phyloP scores from a whole-genome alignment of 2,329 filamentous ascomycete species.

The Coccinonectria pachysandricola region DNA sequence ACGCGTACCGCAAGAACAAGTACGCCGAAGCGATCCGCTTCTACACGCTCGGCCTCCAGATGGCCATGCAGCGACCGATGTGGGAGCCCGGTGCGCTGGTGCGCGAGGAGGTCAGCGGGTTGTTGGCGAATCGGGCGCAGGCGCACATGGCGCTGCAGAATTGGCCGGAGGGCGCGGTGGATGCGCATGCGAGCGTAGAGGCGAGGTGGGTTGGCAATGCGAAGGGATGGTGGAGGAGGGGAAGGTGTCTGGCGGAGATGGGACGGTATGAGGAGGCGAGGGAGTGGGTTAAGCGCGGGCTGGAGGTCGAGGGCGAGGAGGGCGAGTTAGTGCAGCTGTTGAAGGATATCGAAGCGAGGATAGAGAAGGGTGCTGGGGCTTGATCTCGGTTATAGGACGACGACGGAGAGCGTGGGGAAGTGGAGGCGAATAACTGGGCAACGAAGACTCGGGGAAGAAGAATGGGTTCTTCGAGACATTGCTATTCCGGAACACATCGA shows the following conservation, averaged over 20 bases:
- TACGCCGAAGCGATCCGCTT: conserved; percentile 67
- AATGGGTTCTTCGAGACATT: too few species aligned
- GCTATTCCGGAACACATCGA: too few species aligned
- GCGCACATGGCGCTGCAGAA: conserved; percentile 71
- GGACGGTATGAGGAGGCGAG: conserved; percentile 70
- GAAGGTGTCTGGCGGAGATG: conserved; percentile 85
- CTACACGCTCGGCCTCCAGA: conserved; percentile 79
- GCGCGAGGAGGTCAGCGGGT: conserved; percentile 68
- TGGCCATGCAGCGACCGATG: conserved; percentile 69
- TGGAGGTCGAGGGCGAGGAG: conserved; percentile 75
- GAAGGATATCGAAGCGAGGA: conserved; percentile 47
- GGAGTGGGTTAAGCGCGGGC: conserved; percentile 63
- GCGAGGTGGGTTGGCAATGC: conserved; percentile 77
- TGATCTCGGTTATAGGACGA: too few species aligned
- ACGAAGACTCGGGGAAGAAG: too few species aligned
- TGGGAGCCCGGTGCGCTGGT: conserved; percentile 86
- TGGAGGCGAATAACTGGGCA: too few species aligned
- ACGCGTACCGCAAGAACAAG: conserved; percentile 66
- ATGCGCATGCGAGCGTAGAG: conserved; percentile 83
- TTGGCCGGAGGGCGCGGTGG: conserved; percentile 80
- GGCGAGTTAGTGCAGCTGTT: conserved; percentile 52
- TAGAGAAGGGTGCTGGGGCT: conserved; percentile 34
- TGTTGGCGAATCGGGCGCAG: conserved; percentile 84
- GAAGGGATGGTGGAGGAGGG: conserved; percentile 90
- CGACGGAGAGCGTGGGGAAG: too few species aligned